Percentiles rank a stretch among this genome's conserved stretches.
Conservation (phyloP, 345 rosid genomes). For the Populus simonii region DNA sequence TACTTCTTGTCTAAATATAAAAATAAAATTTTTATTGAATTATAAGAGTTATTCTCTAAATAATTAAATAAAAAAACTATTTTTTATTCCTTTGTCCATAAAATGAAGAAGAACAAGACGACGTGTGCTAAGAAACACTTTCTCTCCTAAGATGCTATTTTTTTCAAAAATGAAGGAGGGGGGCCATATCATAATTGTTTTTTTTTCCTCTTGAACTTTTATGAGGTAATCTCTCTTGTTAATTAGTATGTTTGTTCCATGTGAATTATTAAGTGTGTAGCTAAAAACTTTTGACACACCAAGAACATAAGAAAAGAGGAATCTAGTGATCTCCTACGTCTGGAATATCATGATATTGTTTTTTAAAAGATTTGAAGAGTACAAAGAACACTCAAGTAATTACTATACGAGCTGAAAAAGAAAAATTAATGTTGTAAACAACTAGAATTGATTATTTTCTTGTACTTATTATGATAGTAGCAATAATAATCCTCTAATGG, state of each 20-base stretch:
- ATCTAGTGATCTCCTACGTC: background rate
- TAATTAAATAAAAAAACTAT: too few species aligned
- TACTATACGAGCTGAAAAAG: background rate
- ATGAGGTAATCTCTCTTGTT: constrained; percentile 1
- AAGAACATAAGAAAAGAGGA: background rate
- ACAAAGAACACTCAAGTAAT: background rate
- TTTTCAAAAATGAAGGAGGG: background rate
- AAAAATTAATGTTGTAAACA: background rate
- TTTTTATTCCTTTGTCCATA: background rate
- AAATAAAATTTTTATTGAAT: too few species aligned
- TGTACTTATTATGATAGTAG: background rate
- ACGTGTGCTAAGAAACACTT: constrained; percentile 21
- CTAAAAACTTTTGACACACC: background rate
- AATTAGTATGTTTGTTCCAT: constrained; percentile 24
- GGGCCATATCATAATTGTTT: constrained; percentile 33
- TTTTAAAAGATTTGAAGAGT: background rate
- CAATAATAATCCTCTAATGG: background rate
- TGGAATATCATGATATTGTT: constrained; percentile 4
- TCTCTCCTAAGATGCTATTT: constrained; percentile 15
- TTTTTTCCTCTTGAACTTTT: constrained; percentile 25
- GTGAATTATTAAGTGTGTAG: constrained; percentile 12
- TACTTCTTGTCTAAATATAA: too few species aligned
- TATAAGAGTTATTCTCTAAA: too few species aligned
- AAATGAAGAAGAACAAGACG: background rate
- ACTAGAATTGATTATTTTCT: background rate